Base-by-base conservation (phyloP, 306 rosid genomes). In the Cicer chorassanicum region DNA sequence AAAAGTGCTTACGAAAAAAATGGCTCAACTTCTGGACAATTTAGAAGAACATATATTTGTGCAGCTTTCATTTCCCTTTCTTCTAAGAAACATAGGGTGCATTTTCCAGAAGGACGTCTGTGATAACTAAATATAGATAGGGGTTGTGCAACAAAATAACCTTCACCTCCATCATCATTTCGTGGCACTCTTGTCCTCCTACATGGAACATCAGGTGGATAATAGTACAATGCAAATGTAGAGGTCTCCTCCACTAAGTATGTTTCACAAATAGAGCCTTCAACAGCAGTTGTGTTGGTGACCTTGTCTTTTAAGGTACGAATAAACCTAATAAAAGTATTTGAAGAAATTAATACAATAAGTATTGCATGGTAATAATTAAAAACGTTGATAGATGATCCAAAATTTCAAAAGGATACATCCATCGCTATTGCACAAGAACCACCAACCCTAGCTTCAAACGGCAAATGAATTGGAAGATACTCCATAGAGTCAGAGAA, bases 121-220 rank as follows among this genome's bases (percentile, higher is more conserved):
- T 15, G 70, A 16, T 63, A 63, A 40, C 16, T 65, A 65, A 65
- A 65, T 10, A 65, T 42, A 3, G 51, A 42, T 9, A 65, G 16
- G 7, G 36, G 13, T 4, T 36, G 11, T 16, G 16, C 18, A 9
- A 4, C 0, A 9, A 15, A 65, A 65, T 3, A 63, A 14, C 13
- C 39, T 18, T 42, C 53, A 6, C 50, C 68, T 2, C 49, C 69
- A 64, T 64, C 53, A 16, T 65, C 70, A 65, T 65, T 65, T 5
- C 54, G 9, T 16, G 70, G 70, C 9, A 43, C 51, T 43, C 70
- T 65, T 42, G 70, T 65, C 10, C 70, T 66, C 16, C 71, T 66
- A 8, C 38, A 66, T 16, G 41, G 19, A 44, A 44, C 4, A 10
- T 44, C 2, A 0, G 40, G 71, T 21, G 64, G 38, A 42, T 65